These are phyloP conservation scores for Fusarium caatingaense DNA, from an alignment of 2,329 filamentous ascomycete genomes.

Conservation along the genomic window DNA sequence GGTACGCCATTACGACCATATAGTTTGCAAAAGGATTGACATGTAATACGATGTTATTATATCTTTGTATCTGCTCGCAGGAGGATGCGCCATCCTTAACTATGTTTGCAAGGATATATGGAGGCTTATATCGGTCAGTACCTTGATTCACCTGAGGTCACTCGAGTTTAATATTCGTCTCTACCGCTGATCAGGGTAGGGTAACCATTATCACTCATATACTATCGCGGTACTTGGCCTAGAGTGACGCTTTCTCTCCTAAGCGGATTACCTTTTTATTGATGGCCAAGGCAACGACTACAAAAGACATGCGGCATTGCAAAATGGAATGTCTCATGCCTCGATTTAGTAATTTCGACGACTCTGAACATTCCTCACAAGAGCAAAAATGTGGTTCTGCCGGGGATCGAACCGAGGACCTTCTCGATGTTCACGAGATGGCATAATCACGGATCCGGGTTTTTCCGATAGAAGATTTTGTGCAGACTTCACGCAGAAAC, in stretches of 20 bases:
- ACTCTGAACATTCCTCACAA: not conserved
- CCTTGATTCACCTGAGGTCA: no score
- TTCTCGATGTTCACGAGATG: not conserved
- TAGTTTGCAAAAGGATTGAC: not conserved
- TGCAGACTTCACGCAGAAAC: no score
- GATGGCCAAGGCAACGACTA: accelerated
- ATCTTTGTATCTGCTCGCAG: not conserved
- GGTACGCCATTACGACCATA: not conserved
- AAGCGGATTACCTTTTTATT: not conserved
- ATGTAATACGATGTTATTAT: accelerated
- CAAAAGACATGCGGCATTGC: accelerated
- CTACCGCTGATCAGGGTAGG: no score
- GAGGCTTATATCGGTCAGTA: no score
- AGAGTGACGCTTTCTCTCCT: not conserved
- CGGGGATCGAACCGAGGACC: not conserved
- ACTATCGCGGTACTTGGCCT: not conserved
- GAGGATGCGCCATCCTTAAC: not conserved
- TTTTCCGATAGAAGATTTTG: not conserved
- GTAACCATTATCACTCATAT: not conserved
- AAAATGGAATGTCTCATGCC: accelerated
- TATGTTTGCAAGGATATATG: no score
- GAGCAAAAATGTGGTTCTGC: not conserved
- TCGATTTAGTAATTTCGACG: not conserved
- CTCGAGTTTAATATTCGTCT: no score
- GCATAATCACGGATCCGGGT: not conserved